Percentiles rank a stretch among this genome's conserved stretches.
These are phyloP conservation scores for Forsythia viridissima DNA, from an alignment of 257 asterid species.

Conservation along the genomic window DNA sequence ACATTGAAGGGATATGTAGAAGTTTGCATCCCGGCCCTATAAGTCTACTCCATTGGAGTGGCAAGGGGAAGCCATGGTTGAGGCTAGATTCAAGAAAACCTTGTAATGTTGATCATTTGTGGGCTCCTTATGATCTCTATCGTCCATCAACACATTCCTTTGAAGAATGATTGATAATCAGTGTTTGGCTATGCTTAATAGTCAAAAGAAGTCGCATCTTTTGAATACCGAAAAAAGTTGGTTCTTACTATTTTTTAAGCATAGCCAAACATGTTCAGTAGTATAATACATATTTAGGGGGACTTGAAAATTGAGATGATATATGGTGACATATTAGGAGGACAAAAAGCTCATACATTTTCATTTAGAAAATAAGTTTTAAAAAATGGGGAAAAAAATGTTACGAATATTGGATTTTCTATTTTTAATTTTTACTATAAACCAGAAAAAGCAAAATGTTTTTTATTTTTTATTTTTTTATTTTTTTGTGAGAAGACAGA, in stretches of 20 bases:
- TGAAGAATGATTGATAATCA: constrained; percentile 38
- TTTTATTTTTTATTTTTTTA: neutral
- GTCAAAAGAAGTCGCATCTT: neutral
- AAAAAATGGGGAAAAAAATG: neutral
- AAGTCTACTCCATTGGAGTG: constrained; percentile 78
- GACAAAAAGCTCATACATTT: neutral
- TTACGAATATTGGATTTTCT: neutral
- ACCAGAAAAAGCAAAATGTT: neutral
- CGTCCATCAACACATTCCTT: constrained; percentile 43
- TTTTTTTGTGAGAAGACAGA: too few relatives aligned
- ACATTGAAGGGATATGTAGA: constrained; percentile 69
- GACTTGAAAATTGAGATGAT: neutral
- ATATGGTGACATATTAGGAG: neutral
- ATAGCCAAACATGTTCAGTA: neutral
- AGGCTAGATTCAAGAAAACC: constrained; percentile 70
- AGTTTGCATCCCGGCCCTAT: constrained; percentile 72
- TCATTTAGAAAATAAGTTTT: neutral
- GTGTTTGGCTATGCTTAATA: neutral
- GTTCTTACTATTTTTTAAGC: neutral
- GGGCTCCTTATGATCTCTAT: constrained; percentile 85
- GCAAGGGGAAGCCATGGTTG: constrained; percentile 86
- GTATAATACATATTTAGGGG: neutral
- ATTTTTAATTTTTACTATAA: neutral
- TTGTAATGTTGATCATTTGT: constrained; percentile 66
- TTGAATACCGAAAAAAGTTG: neutral